Percentiles rank a stretch among this genome's conserved stretches.
These are phyloP conservation scores for Phytophthora lateralis DNA, from an alignment of 352 stramenopile genomes.

Conservation along the genomic window DNA sequence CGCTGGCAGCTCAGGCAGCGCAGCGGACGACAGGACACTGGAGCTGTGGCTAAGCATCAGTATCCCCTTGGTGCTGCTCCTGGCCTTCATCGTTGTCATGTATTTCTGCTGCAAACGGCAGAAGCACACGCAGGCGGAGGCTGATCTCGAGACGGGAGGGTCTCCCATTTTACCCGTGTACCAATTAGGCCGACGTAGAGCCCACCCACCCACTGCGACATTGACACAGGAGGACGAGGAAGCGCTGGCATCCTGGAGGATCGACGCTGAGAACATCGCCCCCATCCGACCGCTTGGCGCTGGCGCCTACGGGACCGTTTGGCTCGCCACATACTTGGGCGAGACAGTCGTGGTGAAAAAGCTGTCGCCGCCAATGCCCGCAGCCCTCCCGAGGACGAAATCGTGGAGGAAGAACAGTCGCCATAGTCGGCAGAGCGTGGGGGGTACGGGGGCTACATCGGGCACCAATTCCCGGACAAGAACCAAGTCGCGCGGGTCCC, in stretches of 20 bases:
- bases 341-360: conserved; percentile 60
- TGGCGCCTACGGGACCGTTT: conserved; percentile 55
- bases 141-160: conserved; percentile 8
- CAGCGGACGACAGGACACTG: conserved; percentile 21
- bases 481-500: conserved; percentile 28
- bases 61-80: conserved; percentile 28
- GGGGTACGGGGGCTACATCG: conserved; percentile 9
- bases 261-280: conserved; percentile 45
- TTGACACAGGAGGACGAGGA: conserved; percentile 54
- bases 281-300: conserved; percentile 43
- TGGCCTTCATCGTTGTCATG: conserved; percentile 29
- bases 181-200: conserved; percentile 13
- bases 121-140: conserved; percentile 2
- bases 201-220: not conserved
- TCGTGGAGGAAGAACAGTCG: conserved; percentile 39
- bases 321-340: conserved; percentile 54
- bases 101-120: conserved; percentile 34
- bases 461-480: conserved; percentile 25
- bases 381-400: conserved; percentile 34
- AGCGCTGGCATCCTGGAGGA: conserved; percentile 50
- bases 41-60: conserved; percentile 41
- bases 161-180: conserved; percentile 10
- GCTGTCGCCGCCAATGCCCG: conserved; percentile 40
- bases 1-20: not conserved
- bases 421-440: conserved; percentile 23